Base-by-base conservation (phyloP, 306 rosid species). In the Chamaecrista fasciculata region DNA sequence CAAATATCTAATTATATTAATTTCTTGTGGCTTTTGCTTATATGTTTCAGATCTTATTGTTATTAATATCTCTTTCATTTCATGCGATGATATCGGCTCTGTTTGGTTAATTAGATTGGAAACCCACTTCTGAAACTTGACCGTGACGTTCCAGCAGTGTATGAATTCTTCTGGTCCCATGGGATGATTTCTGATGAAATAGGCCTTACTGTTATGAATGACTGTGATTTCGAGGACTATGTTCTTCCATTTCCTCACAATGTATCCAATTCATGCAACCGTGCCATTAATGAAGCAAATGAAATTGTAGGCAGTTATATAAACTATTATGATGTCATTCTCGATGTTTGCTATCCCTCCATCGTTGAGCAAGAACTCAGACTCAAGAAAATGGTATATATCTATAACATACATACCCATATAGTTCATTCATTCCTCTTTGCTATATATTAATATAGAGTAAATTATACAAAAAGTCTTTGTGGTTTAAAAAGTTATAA, bases 161-260 rank as follows among this genome's bases (percentile, higher is more conserved):
- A 92, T 29, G 98, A 92, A 62, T 89, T 33, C 70, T 89, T 84
- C 48, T 92, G 97, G 96, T 92, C 97, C 1, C 97, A 92, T 25
- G 96, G 97, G 58, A 82, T 92, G 98, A 81, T 92, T 66, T 92
- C 98, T 0, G 98, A 92, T 78, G 98, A 92, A 83, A 24, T 86
- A 66, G 86, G 88, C 37, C 83, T 86, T 19, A 60, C 88, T 19
- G 81, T 92, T 71, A 61, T 21, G 78, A 84, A 83, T 3, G 80
- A 87, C 0, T 92, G 98, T 9, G 82, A 87, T 78, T 89, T 89
- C 71, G 81, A 86, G 11, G 95, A 89, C 44, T 87, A 87, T 60
- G 66, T 20, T 19, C 75, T 31, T 25, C 36, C 47, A 5, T 21
- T 15, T 68, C 69, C 90, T 48, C 92, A 92, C 67, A 92, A 92